phyloP scores from a whole-genome alignment of 73 alveolate species.

The Urostyla sp. region DNA sequence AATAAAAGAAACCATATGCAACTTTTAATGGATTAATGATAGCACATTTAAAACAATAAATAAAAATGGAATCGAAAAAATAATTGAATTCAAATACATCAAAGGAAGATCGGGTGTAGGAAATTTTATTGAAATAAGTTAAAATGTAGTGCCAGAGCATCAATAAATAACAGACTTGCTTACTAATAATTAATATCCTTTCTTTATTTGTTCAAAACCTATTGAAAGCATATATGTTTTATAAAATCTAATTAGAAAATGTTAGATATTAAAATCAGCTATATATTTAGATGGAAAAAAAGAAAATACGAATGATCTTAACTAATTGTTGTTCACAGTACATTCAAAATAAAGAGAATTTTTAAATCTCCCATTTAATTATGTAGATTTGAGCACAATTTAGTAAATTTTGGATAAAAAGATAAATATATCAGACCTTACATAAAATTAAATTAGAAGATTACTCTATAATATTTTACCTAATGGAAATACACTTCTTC shows the following conservation, averaged over 20 bases:
- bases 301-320: background rate
- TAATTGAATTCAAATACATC: background rate
- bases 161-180: background rate
- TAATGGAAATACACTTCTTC: slow-evolving; percentile 35
- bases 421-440: background rate
- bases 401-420: background rate
- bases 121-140: slow-evolving; percentile 3
- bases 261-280: background rate
- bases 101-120: background rate
- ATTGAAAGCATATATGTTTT: background rate
- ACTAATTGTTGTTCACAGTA: background rate
- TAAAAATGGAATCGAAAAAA: slow-evolving; percentile 38
- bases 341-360: background rate
- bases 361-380: slow-evolving; percentile 10
- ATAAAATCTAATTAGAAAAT: slow-evolving; percentile 2
- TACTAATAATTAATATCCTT: background rate
- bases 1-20: background rate
- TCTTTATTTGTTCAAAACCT: background rate
- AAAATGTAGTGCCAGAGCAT: slow-evolving; percentile 20
- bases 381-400: slow-evolving; percentile 41
- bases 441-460: slow-evolving; percentile 1
- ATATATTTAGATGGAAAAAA: background rate
- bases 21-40: background rate
- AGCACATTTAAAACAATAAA: background rate
- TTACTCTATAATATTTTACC: slow-evolving; percentile 44